These are phyloP conservation scores for Pichia rugopelliculosa DNA, from an alignment of 805 yeast genomes.

Conservation along the genomic window DNA sequence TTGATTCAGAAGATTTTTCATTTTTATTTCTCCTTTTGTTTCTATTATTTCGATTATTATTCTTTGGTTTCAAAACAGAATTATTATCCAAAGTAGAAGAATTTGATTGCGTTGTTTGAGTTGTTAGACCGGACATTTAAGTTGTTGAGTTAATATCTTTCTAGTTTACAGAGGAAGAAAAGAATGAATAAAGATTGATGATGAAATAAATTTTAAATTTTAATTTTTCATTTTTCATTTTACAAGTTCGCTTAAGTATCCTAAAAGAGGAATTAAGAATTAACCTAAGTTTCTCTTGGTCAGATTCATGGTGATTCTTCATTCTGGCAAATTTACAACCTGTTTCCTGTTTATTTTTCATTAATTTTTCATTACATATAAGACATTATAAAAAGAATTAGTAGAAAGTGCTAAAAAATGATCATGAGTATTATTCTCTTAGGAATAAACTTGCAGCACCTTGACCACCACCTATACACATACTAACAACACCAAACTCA, in stretches of 20 bases:
- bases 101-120: not conserved
- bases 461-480: slow-evolving; percentile 99
- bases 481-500: slow-evolving; percentile 83
- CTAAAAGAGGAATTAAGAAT: too few relatives aligned
- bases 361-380: too few relatives aligned
- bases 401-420: not conserved
- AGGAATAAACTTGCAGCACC: slow-evolving; percentile 90
- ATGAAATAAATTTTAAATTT: not conserved
- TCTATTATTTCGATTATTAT: not conserved
- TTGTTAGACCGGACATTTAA: not conserved
- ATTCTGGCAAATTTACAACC: too few relatives aligned
- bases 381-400: too few relatives aligned
- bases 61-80: not conserved
- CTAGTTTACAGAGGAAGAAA: not conserved
- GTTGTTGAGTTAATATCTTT: not conserved
- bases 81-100: not conserved
- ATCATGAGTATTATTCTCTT: slow-evolving; percentile 48
- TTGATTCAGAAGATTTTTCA: not conserved
- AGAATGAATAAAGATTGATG: not conserved
- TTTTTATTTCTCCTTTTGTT: slow-evolving; percentile 1
- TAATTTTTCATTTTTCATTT: too few relatives aligned
- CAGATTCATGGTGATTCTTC: too few relatives aligned
- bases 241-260: too few relatives aligned
- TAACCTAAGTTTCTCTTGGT: too few relatives aligned
- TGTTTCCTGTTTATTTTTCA: too few relatives aligned